Conservation (phyloP, 176 grass and related monocot genomes). For the Juncus effusus region DNA sequence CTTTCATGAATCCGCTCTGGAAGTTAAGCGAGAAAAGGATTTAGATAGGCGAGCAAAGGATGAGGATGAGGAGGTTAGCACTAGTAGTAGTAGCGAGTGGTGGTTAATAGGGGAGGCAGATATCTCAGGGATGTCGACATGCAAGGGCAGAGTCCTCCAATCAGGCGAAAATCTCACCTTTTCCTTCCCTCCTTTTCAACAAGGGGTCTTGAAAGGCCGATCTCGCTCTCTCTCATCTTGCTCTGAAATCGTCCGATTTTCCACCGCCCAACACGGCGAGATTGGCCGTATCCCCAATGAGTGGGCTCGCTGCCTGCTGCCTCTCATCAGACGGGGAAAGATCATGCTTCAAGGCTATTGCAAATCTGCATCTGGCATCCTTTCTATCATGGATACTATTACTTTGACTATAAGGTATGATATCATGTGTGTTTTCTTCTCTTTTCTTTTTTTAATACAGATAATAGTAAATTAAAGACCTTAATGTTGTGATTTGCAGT, state of each 20-base stretch:
- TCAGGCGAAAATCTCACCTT: constrained; percentile 54
- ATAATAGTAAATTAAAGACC: background rate
- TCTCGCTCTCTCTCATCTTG: constrained; percentile 34
- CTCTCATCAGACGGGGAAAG: constrained; percentile 59
- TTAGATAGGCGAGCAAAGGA: background rate
- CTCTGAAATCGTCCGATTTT: constrained; percentile 84
- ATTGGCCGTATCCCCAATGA: constrained; percentile 97
- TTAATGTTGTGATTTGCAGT: constrained; percentile 35
- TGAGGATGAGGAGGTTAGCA: background rate
- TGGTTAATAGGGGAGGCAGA: constrained; percentile 68
- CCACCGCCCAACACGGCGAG: constrained; percentile 48
- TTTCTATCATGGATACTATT: constrained; percentile 82
- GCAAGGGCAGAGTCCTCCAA: constrained; percentile 66
- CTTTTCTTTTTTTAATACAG: background rate
- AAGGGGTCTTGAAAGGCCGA: background rate
- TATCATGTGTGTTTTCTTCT: background rate
- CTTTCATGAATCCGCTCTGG: background rate
- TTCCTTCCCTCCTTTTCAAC: constrained; percentile 41
- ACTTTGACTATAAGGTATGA: constrained; percentile 62
- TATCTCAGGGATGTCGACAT: constrained; percentile 70
- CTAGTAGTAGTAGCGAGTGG: constrained; percentile 30
- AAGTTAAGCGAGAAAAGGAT: background rate
- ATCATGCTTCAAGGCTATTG: constrained; percentile 53
- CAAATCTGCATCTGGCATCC: constrained; percentile 50
- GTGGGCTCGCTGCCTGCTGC: constrained; percentile 72